Percentiles rank a stretch among this genome's conserved stretches.
These are phyloP conservation scores for Podosphaera xanthii DNA, from an alignment of 2,329 filamentous ascomycete species.

Conservation along the genomic window DNA sequence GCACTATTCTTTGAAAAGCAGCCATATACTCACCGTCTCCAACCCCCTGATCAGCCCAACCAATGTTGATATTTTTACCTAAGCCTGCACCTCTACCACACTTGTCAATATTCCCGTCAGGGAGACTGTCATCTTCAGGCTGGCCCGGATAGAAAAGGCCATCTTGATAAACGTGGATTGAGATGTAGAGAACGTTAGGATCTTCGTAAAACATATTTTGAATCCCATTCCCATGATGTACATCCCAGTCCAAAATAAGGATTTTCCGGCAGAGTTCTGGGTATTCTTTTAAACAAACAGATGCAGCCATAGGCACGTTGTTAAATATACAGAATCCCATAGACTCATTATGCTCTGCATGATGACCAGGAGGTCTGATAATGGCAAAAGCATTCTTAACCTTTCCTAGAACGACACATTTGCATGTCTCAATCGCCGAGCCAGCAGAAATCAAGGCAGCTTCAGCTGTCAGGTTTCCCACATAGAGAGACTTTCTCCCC, in stretches of 20 bases:
- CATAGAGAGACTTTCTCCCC: conserved; percentile 56
- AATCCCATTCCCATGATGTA: conserved; percentile 68
- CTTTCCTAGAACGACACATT: conserved; percentile 59
- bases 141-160: conserved; percentile 67
- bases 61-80: conserved; percentile 43
- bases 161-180: conserved; percentile 68
- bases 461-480: conserved; percentile 59
- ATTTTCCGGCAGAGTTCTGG: conserved; percentile 68
- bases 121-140: conserved; percentile 34
- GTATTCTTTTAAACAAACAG: conserved; percentile 62
- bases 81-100: conserved; percentile 31
- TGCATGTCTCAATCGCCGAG: conserved; percentile 86
- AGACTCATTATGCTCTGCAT: conserved; percentile 64
- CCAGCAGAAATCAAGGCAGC: conserved; percentile 71
- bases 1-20: conserved; percentile 85
- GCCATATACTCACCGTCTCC: conserved; percentile 93
- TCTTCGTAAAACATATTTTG: conserved; percentile 93
- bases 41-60: conserved; percentile 54
- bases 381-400: conserved; percentile 93
- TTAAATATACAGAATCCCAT: conserved; percentile 98
- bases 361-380: conserved; percentile 84
- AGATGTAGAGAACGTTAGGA: conserved; percentile 88
- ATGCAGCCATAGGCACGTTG: conserved; percentile 85
- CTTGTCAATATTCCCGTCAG: conserved; percentile 37
- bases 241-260: conserved; percentile 81